phyloP scores from a whole-genome alignment of 2,329 filamentous ascomycete species.

The Aspergillus spinulosporus region DNA sequence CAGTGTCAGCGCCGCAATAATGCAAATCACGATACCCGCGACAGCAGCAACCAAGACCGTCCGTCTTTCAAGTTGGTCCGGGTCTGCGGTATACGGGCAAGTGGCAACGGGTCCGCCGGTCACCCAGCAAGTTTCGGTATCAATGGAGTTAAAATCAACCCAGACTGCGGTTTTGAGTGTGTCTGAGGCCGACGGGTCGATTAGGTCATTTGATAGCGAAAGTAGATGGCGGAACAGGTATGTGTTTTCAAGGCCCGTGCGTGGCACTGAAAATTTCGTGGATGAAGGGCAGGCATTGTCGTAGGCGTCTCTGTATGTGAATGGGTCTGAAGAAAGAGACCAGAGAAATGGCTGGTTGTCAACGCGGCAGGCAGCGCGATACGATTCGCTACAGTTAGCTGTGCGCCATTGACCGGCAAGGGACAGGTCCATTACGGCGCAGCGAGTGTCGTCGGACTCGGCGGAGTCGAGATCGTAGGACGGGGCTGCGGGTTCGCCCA shows the following conservation, averaged over 20 bases:
- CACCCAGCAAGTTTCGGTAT: slow-evolving; percentile 62
- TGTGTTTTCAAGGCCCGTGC: slow-evolving; percentile 63
- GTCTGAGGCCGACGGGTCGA: slow-evolving; percentile 30
- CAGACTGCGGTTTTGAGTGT: slow-evolving; percentile 46
- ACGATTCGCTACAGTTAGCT: slow-evolving; percentile 54
- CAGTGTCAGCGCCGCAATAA: slow-evolving; percentile 60
- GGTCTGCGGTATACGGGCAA: slow-evolving; percentile 58
- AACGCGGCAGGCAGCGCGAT: slow-evolving; percentile 59
- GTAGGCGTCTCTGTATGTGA: slow-evolving; percentile 48
- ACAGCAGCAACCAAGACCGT: slow-evolving; percentile 62
- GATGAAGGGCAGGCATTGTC: slow-evolving; percentile 50
- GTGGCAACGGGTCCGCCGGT: slow-evolving; percentile 54
- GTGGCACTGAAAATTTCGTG: slow-evolving; percentile 57
- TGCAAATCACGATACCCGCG: slow-evolving; percentile 62
- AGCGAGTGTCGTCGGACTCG: slow-evolving; percentile 48
- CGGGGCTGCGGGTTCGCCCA: slow-evolving; percentile 52
- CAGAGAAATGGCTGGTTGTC: slow-evolving; percentile 58
- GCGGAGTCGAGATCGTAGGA: slow-evolving; percentile 25
- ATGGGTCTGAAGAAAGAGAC: slow-evolving; percentile 49
- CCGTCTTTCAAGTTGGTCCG: slow-evolving; percentile 45
- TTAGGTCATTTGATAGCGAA: slow-evolving; percentile 29
- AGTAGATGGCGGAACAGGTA: slow-evolving; percentile 54
- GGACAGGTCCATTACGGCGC: slow-evolving; percentile 55
- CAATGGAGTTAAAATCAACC: slow-evolving; percentile 63
- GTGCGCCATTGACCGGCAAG: slow-evolving; percentile 59